phyloP scores from a whole-genome alignment of 352 stramenopile genomes.

The Aphanomyces cochlioides region DNA sequence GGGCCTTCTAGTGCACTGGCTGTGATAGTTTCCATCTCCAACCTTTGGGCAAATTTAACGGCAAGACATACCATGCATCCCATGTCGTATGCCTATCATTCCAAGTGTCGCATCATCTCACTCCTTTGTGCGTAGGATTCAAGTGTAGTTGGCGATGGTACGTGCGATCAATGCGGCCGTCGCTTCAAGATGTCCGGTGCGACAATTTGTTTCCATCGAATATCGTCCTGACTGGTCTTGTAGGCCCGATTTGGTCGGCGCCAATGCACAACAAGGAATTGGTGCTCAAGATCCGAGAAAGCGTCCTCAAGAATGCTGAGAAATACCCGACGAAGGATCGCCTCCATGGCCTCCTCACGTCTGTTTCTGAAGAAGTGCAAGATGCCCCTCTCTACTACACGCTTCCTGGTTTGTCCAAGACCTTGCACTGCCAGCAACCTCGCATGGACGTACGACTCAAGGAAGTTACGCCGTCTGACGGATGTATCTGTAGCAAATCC shows the following conservation, averaged over 20 bases:
- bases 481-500: constrained; percentile 61
- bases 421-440: constrained; percentile 90
- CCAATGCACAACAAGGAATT: constrained; percentile 94
- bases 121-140: neutral
- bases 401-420: constrained; percentile 90
- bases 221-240: constrained; percentile 67
- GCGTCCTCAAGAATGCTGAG: constrained; percentile 56
- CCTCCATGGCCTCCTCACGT: constrained; percentile 93
- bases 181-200: constrained; percentile 85
- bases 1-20: constrained; percentile 79
- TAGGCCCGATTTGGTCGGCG: constrained; percentile 96
- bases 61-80: constrained; percentile 82
- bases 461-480: neutral
- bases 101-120: neutral
- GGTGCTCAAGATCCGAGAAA: constrained; percentile 76
- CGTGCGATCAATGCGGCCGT: constrained; percentile 76
- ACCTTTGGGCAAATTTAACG: constrained; percentile 82
- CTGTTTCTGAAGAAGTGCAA: constrained; percentile 92
- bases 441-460: constrained; percentile 58
- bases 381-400: constrained; percentile 97
- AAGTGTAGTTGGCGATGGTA: neutral
- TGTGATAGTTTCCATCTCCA: constrained; percentile 98
- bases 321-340: constrained; percentile 88
- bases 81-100: constrained; percentile 12
- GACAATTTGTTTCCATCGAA: constrained; percentile 45